Conservation (phyloP, 2,329 filamentous ascomycete species). For the Chalaropsis ovoidea region DNA sequence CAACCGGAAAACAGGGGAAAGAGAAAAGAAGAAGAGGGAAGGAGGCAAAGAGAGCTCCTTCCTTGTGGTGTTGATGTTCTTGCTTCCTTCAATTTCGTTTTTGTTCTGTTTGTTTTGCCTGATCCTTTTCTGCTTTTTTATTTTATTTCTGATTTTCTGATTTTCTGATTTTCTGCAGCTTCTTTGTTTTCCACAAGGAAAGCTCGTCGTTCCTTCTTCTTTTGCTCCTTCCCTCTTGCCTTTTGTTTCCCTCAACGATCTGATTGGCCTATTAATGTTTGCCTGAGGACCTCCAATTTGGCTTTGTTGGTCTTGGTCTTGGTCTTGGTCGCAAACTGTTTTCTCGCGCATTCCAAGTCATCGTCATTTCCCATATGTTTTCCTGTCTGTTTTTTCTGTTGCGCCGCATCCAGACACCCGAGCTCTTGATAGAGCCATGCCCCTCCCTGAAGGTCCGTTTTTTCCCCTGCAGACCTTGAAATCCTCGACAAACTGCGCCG, state of each 20-base stretch:
- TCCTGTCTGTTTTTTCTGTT: neutral
- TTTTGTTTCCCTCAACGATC: neutral
- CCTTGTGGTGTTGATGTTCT: neutral
- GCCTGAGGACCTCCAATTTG: neutral
- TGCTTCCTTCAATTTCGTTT: constrained; percentile 24
- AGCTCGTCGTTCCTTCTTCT: neutral
- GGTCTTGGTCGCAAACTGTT: neutral
- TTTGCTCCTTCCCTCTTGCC: neutral
- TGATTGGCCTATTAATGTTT: neutral
- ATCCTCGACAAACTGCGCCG: neutral
- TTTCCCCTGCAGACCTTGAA: constrained; percentile 13
- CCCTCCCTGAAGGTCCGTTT: neutral
- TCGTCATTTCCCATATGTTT: neutral
- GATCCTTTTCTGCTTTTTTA: neutral
- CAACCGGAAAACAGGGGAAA: constrained; percentile 4
- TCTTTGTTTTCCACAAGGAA: neutral
- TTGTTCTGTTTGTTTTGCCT: constrained; percentile 9
- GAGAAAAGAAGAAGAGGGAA: constrained; percentile 1
- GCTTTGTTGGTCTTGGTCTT: neutral
- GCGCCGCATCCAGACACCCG: neutral
- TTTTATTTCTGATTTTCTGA: neutral
- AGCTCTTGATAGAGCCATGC: neutral
- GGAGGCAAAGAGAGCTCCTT: constrained; percentile 3
- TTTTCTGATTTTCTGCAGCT: constrained; percentile 8
- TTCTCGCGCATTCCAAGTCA: neutral